These are phyloP conservation scores for Tranzscheliella williamsii DNA, from an alignment of 1,284 basidiomycete genomes.

Conservation along the genomic window DNA sequence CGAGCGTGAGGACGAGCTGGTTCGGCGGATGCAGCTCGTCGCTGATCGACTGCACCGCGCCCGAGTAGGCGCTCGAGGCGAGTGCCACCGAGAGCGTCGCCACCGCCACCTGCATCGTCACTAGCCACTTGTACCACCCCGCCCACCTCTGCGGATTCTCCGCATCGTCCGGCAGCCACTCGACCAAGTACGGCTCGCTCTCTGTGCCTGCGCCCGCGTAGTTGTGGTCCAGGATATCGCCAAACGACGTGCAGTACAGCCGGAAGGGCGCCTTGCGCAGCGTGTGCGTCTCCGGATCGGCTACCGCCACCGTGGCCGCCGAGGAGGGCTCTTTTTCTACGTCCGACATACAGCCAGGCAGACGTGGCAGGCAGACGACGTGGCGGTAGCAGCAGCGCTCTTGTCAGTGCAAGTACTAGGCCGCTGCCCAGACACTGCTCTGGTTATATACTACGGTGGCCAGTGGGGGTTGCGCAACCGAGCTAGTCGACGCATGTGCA, in stretches of 20 bases:
- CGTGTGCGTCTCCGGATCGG: conserved; percentile 17
- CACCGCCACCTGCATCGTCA: conserved; percentile 47
- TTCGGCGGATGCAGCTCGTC: conserved; percentile 31
- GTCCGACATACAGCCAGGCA: too few relatives aligned
- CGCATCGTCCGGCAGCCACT: conserved; percentile 37
- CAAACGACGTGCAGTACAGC: conserved; percentile 60
- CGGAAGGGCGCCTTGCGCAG: conserved; percentile 40
- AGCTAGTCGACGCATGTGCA: too few relatives aligned
- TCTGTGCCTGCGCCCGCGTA: conserved; percentile 62
- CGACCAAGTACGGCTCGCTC: conserved; percentile 62
- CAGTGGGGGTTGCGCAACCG: too few relatives aligned
- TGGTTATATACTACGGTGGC: too few relatives aligned
- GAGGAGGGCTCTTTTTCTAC: not conserved
- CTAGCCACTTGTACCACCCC: conserved; percentile 35
- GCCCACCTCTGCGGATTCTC: conserved; percentile 41
- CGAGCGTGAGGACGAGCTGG: conserved; percentile 39
- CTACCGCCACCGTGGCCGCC: conserved; percentile 1
- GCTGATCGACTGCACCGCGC: conserved; percentile 37
- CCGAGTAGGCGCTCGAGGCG: conserved; percentile 47
- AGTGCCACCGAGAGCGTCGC: conserved; percentile 51
- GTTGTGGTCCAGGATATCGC: conserved; percentile 56
- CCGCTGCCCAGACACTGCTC: too few relatives aligned
- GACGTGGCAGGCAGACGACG: too few relatives aligned
- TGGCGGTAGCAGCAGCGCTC: too few relatives aligned
- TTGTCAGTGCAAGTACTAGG: too few relatives aligned